These are phyloP conservation scores for Thermomyces lanuginosus DNA, from an alignment of 2,329 filamentous ascomycete genomes.

Conservation along the genomic window DNA sequence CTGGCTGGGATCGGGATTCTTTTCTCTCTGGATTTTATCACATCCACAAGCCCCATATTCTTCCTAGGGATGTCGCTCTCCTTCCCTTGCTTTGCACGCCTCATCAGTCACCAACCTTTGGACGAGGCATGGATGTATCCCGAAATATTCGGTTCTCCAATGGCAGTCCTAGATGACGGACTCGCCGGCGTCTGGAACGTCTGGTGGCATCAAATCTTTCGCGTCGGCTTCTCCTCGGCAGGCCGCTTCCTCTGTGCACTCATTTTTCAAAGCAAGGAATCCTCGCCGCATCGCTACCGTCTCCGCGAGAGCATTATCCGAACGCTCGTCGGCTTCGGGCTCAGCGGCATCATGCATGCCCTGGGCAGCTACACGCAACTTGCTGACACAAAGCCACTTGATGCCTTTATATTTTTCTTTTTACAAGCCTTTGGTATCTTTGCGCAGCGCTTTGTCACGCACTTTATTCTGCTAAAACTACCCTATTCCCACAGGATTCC, in stretches of 20 bases:
- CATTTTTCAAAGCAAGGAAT: conserved; percentile 5
- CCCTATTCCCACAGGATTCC: conserved; percentile 19
- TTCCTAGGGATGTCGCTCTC: conserved; percentile 37
- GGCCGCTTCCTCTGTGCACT: conserved; percentile 21
- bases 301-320: conserved; percentile 11
- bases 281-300: conserved; percentile 2
- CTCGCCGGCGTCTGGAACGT: conserved; percentile 67
- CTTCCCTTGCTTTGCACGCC: conserved; percentile 37
- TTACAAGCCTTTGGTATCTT: conserved; percentile 51
- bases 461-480: conserved; percentile 16
- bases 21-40: conserved; percentile 44
- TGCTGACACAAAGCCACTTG: conserved; percentile 39
- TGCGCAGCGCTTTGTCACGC: conserved; percentile 35
- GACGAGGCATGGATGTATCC: conserved; percentile 47
- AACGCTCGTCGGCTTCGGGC: conserved; percentile 16
- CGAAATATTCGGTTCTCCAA: conserved; percentile 38
- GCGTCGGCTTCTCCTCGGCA: conserved; percentile 35
- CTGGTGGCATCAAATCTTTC: conserved; percentile 88
- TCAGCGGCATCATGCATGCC: conserved; percentile 43
- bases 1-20: conserved; percentile 43
- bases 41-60: conserved; percentile 44
- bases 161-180: conserved; percentile 41
- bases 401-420: conserved; percentile 52
- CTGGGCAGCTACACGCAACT: conserved; percentile 52
- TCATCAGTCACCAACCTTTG: conserved; percentile 43